Base-by-base conservation (phyloP, 495 filamentous ascomycete genomes). In the Lophium mytilinum region DNA sequence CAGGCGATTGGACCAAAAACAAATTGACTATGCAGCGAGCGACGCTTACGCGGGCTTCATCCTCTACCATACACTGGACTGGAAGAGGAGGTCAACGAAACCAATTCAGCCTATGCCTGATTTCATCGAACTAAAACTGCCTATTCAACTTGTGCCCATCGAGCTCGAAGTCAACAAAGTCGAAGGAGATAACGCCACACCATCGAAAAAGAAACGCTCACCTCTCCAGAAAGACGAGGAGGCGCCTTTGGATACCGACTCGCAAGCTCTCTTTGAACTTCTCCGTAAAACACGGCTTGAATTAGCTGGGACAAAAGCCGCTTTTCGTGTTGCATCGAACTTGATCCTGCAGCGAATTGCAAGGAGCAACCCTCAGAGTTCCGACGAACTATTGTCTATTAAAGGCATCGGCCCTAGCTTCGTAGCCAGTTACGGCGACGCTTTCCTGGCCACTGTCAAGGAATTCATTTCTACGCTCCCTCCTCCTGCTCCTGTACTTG, bases 1-100 rank as follows among this genome's bases (percentile, higher is more conserved):
- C 17, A 68, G 72, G 42, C 53, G 74, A 3, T 71, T 95, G 36
- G 72, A 71, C 41, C 72, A 80, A 64, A 62, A 76, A n/a, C 90
- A 96, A 64, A 80, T 90, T 37, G 69, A 79, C 52, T 96, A 96
- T 73, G 88, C 89, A 8, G 89, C 89, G 14, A 80, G 83, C 0
- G 90, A 96, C 67, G 83, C 89, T 1, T 96, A 92, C 65, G 89
- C 88, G 51, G 83, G 83, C 34, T 60, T 92, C 15, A 83, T 86
- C 64, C 76, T 95, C 30, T 93, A 79, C 66, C 75, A 87, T 50
- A 70, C 74, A 1, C 76, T 95, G 58, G 80, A 95, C 63, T 67
- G 77, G 37, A 84, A 87, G 54, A 73, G 90, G 47, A 70, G 75
- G 55, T 71, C 75, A 10, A 75, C 95, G 53, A 65, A 80, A 37